Evolutionary conservation across 805 yeast species (phyloP).

Genomic region (Candida caryicola): DNA sequence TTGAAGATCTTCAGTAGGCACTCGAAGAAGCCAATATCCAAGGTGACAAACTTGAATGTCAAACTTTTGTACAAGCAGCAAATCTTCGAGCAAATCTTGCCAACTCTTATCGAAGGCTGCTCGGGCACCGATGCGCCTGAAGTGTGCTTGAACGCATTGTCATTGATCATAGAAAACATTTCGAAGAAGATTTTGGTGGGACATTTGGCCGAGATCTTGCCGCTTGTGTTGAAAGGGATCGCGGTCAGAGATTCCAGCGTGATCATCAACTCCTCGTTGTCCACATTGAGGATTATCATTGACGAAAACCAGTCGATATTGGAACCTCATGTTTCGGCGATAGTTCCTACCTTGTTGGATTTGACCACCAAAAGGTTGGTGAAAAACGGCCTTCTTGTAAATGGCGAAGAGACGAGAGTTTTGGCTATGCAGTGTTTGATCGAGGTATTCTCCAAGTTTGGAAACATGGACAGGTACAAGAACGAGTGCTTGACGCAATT

Average conservation of each 20-base stretch:
- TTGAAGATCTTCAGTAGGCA: conserved; percentile 48
- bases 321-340: conserved; percentile 49
- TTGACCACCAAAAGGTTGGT: conserved; percentile 23
- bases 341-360: conserved; percentile 50
- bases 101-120: conserved; percentile 42
- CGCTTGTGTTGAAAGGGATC: conserved; percentile 68
- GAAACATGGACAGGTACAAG: conserved; percentile 51
- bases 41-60: conserved; percentile 55
- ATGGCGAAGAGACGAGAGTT: conserved; percentile 51
- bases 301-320: conserved; percentile 54
- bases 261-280: conserved; percentile 59
- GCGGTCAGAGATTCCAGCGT: conserved; percentile 26
- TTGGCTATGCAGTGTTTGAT: conserved; percentile 56
- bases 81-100: conserved; percentile 60
- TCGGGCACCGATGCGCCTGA: conserved; percentile 19
- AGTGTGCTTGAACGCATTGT: conserved; percentile 61
- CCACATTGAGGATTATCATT: conserved; percentile 53
- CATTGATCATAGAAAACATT: conserved; percentile 63
- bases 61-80: conserved; percentile 78
- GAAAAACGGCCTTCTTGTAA: conserved; percentile 20
- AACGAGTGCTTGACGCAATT: conserved; percentile 47
- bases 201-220: conserved; percentile 62
- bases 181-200: conserved; percentile 62
- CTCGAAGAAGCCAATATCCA: conserved; percentile 33
- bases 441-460: conserved; percentile 38